phyloP scores from a whole-genome alignment of 2,329 filamentous ascomycete species.

The Aspergillus alliaceus region DNA sequence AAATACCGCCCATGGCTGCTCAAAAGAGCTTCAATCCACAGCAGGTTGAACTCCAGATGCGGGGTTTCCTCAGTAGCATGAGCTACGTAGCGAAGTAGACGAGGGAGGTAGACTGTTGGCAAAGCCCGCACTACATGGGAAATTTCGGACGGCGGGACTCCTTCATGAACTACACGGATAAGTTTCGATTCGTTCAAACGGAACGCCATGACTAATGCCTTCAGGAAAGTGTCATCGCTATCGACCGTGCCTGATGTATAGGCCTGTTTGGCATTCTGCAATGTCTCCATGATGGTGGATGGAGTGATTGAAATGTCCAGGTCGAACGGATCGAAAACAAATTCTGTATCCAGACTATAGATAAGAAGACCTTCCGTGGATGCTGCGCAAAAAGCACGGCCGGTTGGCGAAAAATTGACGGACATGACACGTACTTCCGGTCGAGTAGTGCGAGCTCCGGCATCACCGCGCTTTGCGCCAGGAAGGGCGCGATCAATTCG shows the following conservation, averaged over 20 bases:
- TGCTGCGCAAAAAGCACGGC: constrained; percentile 87
- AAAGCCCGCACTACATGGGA: constrained; percentile 74
- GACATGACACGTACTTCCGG: constrained; percentile 83
- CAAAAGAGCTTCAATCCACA: constrained; percentile 84
- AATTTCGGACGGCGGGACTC: constrained; percentile 73
- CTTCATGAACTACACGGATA: constrained; percentile 81
- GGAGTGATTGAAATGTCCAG: constrained; percentile 93
- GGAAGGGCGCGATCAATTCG: constrained; percentile 77
- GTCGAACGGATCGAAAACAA: constrained; percentile 94
- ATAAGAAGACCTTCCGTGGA: constrained; percentile 92
- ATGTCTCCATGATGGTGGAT: constrained; percentile 74
- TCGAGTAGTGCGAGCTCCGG: constrained; percentile 71
- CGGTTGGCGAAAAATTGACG: constrained; percentile 84
- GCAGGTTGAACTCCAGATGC: constrained; percentile 89
- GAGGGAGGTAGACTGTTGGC: constrained; percentile 81
- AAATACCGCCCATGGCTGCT: constrained; percentile 83
- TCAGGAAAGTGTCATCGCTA: constrained; percentile 75
- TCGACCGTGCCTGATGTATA: constrained; percentile 52
- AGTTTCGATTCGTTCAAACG: constrained; percentile 84
- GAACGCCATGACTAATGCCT: constrained; percentile 95
- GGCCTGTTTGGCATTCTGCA: constrained; percentile 49
- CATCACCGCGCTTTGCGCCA: constrained; percentile 83
- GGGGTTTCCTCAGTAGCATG: constrained; percentile 85
- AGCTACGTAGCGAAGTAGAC: constrained; percentile 83
- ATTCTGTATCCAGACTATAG: constrained; percentile 81